Evolutionary conservation across 148 eudicot genomes (phyloP).

Genomic region (Polygonum maritimum): DNA sequence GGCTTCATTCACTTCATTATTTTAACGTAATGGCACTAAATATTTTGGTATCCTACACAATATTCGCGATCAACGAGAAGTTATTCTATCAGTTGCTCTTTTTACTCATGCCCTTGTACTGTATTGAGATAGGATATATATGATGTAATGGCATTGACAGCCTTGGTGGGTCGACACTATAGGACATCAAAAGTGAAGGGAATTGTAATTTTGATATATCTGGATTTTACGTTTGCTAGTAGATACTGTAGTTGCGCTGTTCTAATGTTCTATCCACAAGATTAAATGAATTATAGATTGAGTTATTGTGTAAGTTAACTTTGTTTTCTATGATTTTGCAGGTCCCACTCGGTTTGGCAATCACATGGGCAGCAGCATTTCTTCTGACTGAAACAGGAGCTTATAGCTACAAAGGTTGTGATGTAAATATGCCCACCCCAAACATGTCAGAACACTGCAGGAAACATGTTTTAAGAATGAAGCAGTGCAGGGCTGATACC

Average conservation of each 20-base stretch:
- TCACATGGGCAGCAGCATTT: slow-evolving; percentile 82
- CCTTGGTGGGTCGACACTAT: neutral
- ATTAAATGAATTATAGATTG: neutral
- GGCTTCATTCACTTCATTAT: slow-evolving; percentile 16
- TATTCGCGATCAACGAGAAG: neutral
- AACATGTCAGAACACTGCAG: slow-evolving; percentile 86
- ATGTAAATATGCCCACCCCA: slow-evolving; percentile 69
- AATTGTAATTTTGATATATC: neutral
- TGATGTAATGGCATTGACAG: neutral
- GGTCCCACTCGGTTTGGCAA: slow-evolving; percentile 89
- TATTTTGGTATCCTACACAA: neutral
- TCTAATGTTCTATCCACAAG: neutral
- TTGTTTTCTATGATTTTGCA: slow-evolving; percentile 13
- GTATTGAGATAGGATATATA: neutral
- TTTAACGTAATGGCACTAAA: neutral
- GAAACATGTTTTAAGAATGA: slow-evolving; percentile 69
- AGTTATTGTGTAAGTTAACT: neutral
- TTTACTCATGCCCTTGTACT: neutral
- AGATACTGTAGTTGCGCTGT: neutral
- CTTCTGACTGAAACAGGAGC: slow-evolving; percentile 90
- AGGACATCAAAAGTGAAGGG: neutral
- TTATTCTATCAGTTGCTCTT: neutral
- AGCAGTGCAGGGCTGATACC: slow-evolving; percentile 81
- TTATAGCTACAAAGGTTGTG: slow-evolving; percentile 79
- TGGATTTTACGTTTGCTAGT: neutral